A percentile compares a stretch with the other conserved stretches of the same genome.
These are phyloP conservation scores for Suillus decipiens DNA, from an alignment of 768 basidiomycete genomes.

Conservation along the genomic window DNA sequence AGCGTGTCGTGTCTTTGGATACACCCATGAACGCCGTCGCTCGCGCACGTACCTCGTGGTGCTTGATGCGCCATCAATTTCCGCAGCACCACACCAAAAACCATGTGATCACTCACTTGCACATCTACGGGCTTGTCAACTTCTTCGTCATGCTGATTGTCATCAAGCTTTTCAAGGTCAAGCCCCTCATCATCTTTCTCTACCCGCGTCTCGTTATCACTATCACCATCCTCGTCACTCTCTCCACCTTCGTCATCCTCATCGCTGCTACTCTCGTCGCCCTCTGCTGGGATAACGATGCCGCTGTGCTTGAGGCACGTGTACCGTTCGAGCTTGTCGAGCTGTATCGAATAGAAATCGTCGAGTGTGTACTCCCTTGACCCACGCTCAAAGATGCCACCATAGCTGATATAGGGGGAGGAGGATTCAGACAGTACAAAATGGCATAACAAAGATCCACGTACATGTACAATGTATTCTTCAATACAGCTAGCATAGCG, in stretches of 20 bases:
- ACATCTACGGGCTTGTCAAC: slow-evolving; percentile 14
- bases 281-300: slow-evolving; percentile 61
- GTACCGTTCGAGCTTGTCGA: slow-evolving; percentile 85
- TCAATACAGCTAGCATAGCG: slow-evolving; percentile 82
- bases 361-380: slow-evolving; percentile 86
- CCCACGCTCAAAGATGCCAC: slow-evolving; percentile 85
- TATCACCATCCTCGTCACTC: slow-evolving; percentile 53
- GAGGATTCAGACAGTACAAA: background rate
- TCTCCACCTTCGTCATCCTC: slow-evolving; percentile 58
- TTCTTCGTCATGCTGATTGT: slow-evolving; percentile 22
- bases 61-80: background rate
- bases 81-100: background rate
- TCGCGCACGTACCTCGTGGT: slow-evolving; percentile 43
- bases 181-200: slow-evolving; percentile 14
- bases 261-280: slow-evolving; percentile 61
- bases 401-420: slow-evolving; percentile 55
- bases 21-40: slow-evolving; percentile 65
- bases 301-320: slow-evolving; percentile 70
- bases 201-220: slow-evolving; percentile 32
- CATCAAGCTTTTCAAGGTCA: background rate
- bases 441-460: slow-evolving; percentile 26
- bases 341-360: slow-evolving; percentile 78
- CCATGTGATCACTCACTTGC: slow-evolving; percentile 22
- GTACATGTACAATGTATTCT: slow-evolving; percentile 85
- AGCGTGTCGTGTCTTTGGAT: slow-evolving; percentile 50